phyloP scores from a whole-genome alignment of 108 stramenopile species.

The Asterionellopsis glacialis region DNA sequence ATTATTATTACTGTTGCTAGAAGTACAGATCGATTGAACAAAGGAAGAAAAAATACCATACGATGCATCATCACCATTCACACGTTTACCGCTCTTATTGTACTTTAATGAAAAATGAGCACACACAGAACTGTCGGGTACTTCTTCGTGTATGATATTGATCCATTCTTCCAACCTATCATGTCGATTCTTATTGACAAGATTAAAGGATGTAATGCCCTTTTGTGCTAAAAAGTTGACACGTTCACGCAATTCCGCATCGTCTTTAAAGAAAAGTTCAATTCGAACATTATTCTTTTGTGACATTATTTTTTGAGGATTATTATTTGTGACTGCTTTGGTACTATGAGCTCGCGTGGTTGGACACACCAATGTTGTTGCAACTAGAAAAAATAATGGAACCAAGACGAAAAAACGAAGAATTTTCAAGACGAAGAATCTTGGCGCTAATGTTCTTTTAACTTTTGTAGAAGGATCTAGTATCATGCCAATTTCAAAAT shows the following conservation, averaged over 20 bases:
- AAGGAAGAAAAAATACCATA: too few relatives aligned
- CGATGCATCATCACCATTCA: background rate
- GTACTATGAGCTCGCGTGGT: too few relatives aligned
- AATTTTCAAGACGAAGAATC: too few relatives aligned
- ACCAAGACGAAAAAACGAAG: too few relatives aligned
- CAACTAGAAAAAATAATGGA: too few relatives aligned
- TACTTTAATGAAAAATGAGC: conserved; percentile 37
- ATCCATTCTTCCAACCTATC: conserved; percentile 29
- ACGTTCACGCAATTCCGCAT: conserved; percentile 26
- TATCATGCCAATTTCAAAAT: too few relatives aligned
- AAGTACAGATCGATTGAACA: background rate
- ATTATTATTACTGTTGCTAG: too few relatives aligned
- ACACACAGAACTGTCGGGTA: conserved; percentile 11
- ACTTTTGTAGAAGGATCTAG: too few relatives aligned
- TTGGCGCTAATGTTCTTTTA: too few relatives aligned
- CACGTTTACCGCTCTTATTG: conserved; percentile 17
- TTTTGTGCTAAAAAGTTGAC: conserved; percentile 17
- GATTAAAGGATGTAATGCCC: conserved; percentile 33
- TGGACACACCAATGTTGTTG: too few relatives aligned
- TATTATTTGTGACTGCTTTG: background rate
- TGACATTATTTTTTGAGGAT: background rate
- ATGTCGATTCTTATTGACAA: conserved; percentile 43
- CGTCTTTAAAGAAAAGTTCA: conserved; percentile 44
- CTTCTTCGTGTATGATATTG: conserved; percentile 11
- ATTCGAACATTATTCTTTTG: conserved; percentile 11